Evolutionary conservation across 208 protist species (phyloP).

Genomic region (Trypanosomatidae sp.): DNA sequence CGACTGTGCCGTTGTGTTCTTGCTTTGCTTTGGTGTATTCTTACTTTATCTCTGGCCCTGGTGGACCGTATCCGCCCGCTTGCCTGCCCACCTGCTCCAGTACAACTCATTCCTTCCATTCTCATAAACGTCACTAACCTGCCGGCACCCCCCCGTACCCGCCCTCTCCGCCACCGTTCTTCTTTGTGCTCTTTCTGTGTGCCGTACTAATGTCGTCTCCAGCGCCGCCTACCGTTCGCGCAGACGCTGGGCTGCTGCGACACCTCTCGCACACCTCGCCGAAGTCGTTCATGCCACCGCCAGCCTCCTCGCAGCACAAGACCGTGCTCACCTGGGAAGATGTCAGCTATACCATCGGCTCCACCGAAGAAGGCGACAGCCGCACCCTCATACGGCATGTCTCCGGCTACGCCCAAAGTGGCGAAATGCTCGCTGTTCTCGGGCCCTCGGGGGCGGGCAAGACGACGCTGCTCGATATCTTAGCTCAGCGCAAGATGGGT

Average conservation of each 20-base stretch:
- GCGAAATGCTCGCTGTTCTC: slow-evolving; percentile 71
- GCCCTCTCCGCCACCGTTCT: not conserved
- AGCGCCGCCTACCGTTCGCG: slow-evolving; percentile 16
- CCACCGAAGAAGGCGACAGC: slow-evolving; percentile 2
- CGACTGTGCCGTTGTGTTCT: not conserved
- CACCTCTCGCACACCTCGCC: not conserved
- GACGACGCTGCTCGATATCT: slow-evolving; percentile 73
- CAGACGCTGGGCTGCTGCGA: slow-evolving; percentile 9
- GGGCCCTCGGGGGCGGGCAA: slow-evolving; percentile 83
- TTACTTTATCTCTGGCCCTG: not conserved
- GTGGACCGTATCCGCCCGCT: not conserved
- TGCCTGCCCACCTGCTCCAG: not conserved
- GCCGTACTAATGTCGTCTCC: slow-evolving; percentile 9
- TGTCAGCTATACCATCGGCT: slow-evolving; percentile 40
- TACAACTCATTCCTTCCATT: not conserved
- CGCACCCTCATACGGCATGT: slow-evolving; percentile 48
- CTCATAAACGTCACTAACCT: not conserved
- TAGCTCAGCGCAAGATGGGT: slow-evolving; percentile 41
- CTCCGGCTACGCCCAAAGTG: slow-evolving; percentile 56
- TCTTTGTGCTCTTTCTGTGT: not conserved
- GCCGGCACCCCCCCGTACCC: not conserved
- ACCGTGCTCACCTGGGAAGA: slow-evolving; percentile 51
- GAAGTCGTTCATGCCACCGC: not conserved
- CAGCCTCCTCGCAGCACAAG: slow-evolving; percentile 1
- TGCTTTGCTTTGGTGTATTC: not conserved